Percentiles rank a stretch among this genome's conserved stretches.
Evolutionary conservation across 2,329 filamentous ascomycete genomes (phyloP).

Genomic region (Microdochium paspali): DNA sequence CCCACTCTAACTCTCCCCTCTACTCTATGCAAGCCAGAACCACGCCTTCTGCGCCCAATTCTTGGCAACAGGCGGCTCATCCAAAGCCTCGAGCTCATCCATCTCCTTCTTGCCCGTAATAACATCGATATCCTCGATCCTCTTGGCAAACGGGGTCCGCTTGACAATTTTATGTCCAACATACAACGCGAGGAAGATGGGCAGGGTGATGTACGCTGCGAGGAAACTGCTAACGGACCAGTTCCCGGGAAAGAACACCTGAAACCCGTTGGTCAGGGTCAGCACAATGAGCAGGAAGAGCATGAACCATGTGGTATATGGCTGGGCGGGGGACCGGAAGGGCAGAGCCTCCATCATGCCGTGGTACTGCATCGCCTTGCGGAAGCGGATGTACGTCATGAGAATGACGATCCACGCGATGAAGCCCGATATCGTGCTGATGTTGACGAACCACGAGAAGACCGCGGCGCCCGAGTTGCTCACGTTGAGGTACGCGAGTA

Average conservation of each 20-base stretch:
- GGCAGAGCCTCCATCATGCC: constrained; percentile 40
- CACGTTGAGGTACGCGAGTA: constrained; percentile 62
- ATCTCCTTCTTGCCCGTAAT: constrained; percentile 52
- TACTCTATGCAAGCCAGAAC: constrained; percentile 42
- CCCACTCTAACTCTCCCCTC: too few relatives aligned
- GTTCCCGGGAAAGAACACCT: constrained; percentile 57
- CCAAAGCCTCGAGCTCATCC: constrained; percentile 44
- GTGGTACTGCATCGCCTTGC: constrained; percentile 42
- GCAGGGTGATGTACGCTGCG: constrained; percentile 54
- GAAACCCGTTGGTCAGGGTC: constrained; percentile 67
- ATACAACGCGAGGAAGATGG: constrained; percentile 51
- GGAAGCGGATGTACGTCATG: constrained; percentile 50
- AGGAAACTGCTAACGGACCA: constrained; percentile 57
- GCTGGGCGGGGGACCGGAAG: constrained; percentile 42
- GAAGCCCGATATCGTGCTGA: constrained; percentile 54
- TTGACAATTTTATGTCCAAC: constrained; percentile 46
- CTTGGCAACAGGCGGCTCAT: constrained; percentile 34
- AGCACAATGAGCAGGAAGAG: constrained; percentile 51
- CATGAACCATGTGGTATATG: constrained; percentile 55
- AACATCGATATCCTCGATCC: constrained; percentile 42
- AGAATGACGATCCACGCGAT: constrained; percentile 52
- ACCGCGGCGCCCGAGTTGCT: constrained; percentile 52
- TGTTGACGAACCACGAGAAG: constrained; percentile 64
- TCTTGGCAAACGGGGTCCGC: constrained; percentile 31
- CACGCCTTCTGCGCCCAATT: constrained; percentile 42